A percentile compares a stretch with the other conserved stretches of the same genome.
phyloP scores from a whole-genome alignment of 345 rosid genomes.

The Eucalyptus paniculata region DNA sequence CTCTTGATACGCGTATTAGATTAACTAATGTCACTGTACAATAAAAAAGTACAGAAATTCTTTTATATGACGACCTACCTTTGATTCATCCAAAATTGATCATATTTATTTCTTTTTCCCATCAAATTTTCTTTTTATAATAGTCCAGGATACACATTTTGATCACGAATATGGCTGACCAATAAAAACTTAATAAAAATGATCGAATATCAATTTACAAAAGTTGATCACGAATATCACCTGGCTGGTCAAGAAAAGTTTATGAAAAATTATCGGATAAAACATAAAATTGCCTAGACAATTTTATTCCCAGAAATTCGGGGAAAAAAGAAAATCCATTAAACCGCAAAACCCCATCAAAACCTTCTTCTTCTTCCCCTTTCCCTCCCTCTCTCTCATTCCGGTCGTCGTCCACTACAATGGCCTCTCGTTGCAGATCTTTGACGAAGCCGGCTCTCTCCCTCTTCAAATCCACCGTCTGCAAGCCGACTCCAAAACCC shows the following conservation, averaged over 20 bases:
- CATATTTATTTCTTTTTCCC: not conserved
- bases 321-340: not conserved
- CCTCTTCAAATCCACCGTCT: conserved; percentile 35
- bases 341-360: not conserved
- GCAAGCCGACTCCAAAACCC: conserved; percentile 37
- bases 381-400: not conserved
- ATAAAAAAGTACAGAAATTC: not conserved
- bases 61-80: not conserved
- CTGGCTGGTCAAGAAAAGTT: not conserved
- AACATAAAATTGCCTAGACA: not conserved
- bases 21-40: not conserved
- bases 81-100: not conserved
- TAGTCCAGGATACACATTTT: not conserved
- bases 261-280: not conserved
- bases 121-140: not conserved
- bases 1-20: not conserved
- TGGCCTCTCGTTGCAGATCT: conserved; percentile 79
- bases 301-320: not conserved
- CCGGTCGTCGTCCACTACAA: not conserved
- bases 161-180: not conserved
- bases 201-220: not conserved
- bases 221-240: not conserved
- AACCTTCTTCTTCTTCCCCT: not conserved
- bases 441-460: conserved; percentile 42
- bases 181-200: not conserved